Base-by-base conservation (phyloP, 805 yeast genomes). In the Saccharomycopsis sp. region DNA sequence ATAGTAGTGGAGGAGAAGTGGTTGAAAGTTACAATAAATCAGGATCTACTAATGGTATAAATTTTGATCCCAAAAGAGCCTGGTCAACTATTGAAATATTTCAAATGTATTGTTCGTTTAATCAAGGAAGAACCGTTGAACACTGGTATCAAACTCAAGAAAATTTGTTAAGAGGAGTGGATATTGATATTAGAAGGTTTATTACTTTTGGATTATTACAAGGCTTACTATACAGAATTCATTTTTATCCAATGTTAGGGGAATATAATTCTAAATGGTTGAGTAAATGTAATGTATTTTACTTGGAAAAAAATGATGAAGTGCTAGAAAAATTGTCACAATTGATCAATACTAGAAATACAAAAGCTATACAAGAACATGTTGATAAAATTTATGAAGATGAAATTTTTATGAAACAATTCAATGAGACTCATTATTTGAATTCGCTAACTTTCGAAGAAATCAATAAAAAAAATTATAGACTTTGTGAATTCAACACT, bases 161-260 rank as follows among this genome's bases (percentile, higher is more conserved):
- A 30, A 70, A 70, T 35, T 59, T 62, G 3, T 61, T 92, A 14
- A 52, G 61, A 19, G 49, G 48, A 14, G 26, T 40, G 5, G 70
- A 76, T 47, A 74, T 94, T 31, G 99, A 92, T 57, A 65, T 92
- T 3, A 67, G 97, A 47, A 63, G 94, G 40, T 84, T 92, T 51
- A 64, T 92, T 17, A 75, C 87, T 15, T 92, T 88, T 64, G 99
- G 99, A 1, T 69, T 85, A 2, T 63, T 85, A 19, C 72, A 86
- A 46, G 86, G 94, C 0, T 52, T 92, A 4, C 79, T 94, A 6
- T 87, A 87, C 55, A 62, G 96, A 38, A 82, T 87, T 1, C 71
- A 81, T 41, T 64, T 87, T 17, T 84, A 74, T 53, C 96, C 97
- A 0, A 61, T 84, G 1, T 57, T 74, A 39, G 63, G 58, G 60